Conservation (phyloP, 2,329 filamentous ascomycete species). For the Sclerotinia sclerotiorum region DNA sequence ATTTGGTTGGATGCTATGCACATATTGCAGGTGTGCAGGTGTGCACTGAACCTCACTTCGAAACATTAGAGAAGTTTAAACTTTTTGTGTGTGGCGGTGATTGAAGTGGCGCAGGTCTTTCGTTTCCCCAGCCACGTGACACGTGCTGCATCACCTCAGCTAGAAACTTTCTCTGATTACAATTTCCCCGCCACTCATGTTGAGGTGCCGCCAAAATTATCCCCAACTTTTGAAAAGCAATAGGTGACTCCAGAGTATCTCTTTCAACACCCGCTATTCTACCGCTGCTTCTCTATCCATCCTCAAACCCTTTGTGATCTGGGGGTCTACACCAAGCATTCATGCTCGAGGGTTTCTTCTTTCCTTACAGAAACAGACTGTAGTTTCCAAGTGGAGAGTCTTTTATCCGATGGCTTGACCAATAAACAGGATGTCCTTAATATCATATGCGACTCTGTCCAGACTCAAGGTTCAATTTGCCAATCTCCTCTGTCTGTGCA, state of each 20-base stretch:
- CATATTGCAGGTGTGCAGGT: no score
- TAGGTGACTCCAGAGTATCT: background rate
- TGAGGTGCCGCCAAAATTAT: no score
- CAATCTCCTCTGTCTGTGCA: slow-evolving; percentile 10
- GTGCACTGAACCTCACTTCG: slow-evolving; percentile 14
- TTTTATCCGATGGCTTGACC: background rate
- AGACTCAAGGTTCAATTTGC: slow-evolving; percentile 3
- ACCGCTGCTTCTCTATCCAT: background rate
- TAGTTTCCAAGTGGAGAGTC: background rate
- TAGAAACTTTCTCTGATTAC: no score
- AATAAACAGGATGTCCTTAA: background rate
- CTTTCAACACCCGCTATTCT: background rate
- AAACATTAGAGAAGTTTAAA: background rate
- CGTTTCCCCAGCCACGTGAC: background rate
- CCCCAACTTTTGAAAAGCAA: no score
- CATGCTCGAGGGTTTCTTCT: background rate
- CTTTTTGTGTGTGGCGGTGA: background rate
- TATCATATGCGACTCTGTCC: background rate
- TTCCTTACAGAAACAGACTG: background rate
- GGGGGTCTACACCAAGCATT: background rate
- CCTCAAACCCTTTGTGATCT: background rate
- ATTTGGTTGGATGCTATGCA: background rate
- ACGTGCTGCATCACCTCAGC: background rate
- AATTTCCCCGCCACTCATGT: no score
- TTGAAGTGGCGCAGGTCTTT: background rate